Evolutionary conservation across 305 asterid genomes (phyloP), one percentile per base, ranked within the genome.

Genomic region (Fraxinus greggii): DNA sequence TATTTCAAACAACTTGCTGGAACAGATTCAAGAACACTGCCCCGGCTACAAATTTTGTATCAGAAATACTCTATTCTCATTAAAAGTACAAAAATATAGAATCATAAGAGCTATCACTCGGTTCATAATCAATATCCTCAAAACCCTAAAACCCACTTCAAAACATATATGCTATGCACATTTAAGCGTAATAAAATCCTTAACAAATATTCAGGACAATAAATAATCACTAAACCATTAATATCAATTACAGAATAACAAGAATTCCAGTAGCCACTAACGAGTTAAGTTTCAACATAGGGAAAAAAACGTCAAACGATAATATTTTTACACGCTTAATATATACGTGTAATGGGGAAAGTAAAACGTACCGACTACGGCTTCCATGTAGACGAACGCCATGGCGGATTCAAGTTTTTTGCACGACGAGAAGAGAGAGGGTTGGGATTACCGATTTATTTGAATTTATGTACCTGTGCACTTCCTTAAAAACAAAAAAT

Each of bases 31-130:
- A 23, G 31, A 61, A 54, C 24, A 54, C 1, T 54, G 24, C 9
- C 63, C 63, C 24, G 3, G 3, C 63, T 5, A 54, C 63, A 54
- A 17, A n/a, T 5, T 54, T 54, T n/a, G 26, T 9, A n/a, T 54
- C 0, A 54, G 10, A 54, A n/a, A 54, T n/a, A 54, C 24, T 54
- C 63, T 54, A 1, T 5, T 54, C 3, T n/a, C 24, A n/a, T 54
- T n/a, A n/a, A n/a, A n/a, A 5, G 5, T 48, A 3, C 0, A 4
- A 51, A 51, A 51, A 51, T 4, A 54, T 54, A 54, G 24, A 54
- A 54, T 76, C 92, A 92, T 5, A 91, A 75, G 87, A 88, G 21
- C 59, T 51, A 51, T 54, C 24, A 54, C 24, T 54, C 63, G 9
- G 10, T 54, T n/a, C 63, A n/a, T 54, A 54, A 48, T 15, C 59